Evolutionary conservation across 345 rosid species (phyloP), one percentile per base, ranked within the genome.

Genomic region (Mallotus nudiflorus): DNA sequence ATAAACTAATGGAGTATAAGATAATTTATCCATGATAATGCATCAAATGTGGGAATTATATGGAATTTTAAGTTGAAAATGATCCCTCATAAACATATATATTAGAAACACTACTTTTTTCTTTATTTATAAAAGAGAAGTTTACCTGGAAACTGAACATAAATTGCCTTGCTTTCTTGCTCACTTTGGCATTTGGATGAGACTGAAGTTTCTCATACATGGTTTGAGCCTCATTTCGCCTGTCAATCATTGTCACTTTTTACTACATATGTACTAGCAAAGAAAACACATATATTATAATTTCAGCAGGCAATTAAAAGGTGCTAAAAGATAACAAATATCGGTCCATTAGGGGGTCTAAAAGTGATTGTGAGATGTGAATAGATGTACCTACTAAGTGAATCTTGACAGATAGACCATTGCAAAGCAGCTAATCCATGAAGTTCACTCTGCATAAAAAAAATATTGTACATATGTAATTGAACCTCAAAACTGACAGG

Each of bases 401-500:
- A 93, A 81, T 91, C 98, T 77, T 87, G 93, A 76, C 97, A 93
- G 68, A 89, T 82, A 74, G 96, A 83, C 98, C 98, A 93, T 69
- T 91, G 93, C 85, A 93, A 80, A 83, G 96, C 97, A 39, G 98
- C 97, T 82, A 80, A 77, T 67, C 97, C 98, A 82, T 93, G 91
- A 72, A 89, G 88, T 77, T 91, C 96, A 73, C 89, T 93, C 97
- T 91, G 89, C 73, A 80, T 7, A 81, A 72, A 56, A 35, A 54
- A 25, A 39, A 24, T 33, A 18, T 15, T n/a, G 2, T 14, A 15
- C n/a, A n/a, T n/a, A n/a, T 25, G 33, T 46, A 20, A 62, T 33
- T 29, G 65, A 54, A 68, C 19, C 49, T 25, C 14, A 45, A 33
- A n/a, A 49, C 50, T 13, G 35, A 54, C n/a, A 27, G 9, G 11